Base-by-base conservation (phyloP, 108 stramenopile species). In the Pseudonitzschia multiseries region DNA sequence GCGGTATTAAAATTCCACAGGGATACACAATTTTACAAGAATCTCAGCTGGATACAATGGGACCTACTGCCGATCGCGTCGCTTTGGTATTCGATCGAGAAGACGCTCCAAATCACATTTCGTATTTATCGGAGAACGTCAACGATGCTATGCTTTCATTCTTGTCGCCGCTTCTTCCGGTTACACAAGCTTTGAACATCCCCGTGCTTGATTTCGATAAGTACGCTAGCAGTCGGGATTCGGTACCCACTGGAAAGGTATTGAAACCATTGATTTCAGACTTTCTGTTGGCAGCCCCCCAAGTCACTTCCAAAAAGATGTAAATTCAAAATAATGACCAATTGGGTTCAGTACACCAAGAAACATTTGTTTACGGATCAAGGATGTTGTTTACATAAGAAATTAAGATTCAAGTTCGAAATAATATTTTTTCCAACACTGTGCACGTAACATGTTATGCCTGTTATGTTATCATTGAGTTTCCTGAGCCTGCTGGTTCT, bases 121-220 rank as follows among this genome's bases (percentile, higher is more conserved):
- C 91, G 8, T 93, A 84, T 63, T 65, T 93, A 24, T 70, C 89
- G 1, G 87, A 84, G 66, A 81, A 71, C 40, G 79, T 84, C 26
- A 88, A 88, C 71, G 86, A 84, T 65, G 87, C 87, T 59, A 93
- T 93, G 92, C 70, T 88, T 28, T 76, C 81, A 27, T 87, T 90
- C 48, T 69, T 93, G 29, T 88, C 89, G 43, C 89, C 92, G 1
- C 77, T 92, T n/a, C 57, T 92, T 13, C 90, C 90, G 0, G 64
- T 92, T 13, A 88, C 91, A 32, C 69, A 86, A 61, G 78, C 67
- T 18, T 68, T 89, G 42, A 54, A 50, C 0, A 87, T 92, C 31
- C 88, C 91, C 4, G 85, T 92, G 17, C 66, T 92, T 28, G 91
- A 92, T 74, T 92, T 91, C 79, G 90, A 91, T 69, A 83, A 80